Conservation (phyloP, 2,329 filamentous ascomycete species). For the Colletotrichum sp. region DNA sequence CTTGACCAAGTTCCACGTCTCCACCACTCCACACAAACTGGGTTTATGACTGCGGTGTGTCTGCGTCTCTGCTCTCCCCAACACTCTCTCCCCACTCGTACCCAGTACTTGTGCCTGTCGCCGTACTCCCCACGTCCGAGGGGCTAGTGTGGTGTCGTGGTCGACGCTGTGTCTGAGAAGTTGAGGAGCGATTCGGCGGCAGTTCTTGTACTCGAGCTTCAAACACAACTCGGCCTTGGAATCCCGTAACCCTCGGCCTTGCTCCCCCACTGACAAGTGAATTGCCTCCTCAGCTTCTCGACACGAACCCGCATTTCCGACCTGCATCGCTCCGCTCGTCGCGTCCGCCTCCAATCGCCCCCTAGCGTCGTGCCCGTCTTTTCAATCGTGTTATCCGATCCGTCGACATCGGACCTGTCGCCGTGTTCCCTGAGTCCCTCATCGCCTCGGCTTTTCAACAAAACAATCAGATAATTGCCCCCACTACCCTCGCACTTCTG, state of each 20-base stretch:
- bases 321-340: neutral
- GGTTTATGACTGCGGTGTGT: neutral
- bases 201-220: neutral
- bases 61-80: neutral
- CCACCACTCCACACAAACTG: neutral
- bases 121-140: neutral
- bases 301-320: conserved; percentile 14
- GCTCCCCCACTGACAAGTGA: neutral
- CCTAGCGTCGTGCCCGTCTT: neutral
- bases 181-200: neutral
- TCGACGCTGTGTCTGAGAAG: neutral
- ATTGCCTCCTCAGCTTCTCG: neutral
- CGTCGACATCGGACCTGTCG: conserved; percentile 4
- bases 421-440: neutral
- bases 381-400: conserved; percentile 1
- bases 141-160: neutral
- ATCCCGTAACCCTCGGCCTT: neutral
- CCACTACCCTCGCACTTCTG: neutral
- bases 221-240: neutral
- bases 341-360: neutral
- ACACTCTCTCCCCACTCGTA: neutral
- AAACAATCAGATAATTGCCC: neutral
- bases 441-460: conserved; percentile 6
- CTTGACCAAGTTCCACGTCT: neutral
- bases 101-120: neutral